These are phyloP conservation scores for Aspergillus sp. DNA, from an alignment of 2,329 filamentous ascomycete species.

Conservation along the genomic window DNA sequence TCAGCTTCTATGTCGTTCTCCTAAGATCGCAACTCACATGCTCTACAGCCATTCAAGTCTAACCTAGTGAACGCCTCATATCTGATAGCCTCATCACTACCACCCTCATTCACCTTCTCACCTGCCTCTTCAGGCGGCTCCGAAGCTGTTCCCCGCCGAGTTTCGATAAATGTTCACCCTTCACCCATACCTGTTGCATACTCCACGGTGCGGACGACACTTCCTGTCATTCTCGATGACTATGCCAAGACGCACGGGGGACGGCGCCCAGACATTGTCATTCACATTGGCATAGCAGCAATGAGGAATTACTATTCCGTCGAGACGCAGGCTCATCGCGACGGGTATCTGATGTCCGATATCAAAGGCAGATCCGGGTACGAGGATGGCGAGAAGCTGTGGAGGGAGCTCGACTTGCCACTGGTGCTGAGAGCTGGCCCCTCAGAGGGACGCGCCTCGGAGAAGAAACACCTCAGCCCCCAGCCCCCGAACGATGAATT, in stretches of 20 bases:
- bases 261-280: conserved; percentile 61
- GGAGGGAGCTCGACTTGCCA: conserved; percentile 52
- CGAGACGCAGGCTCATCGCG: conserved; percentile 69
- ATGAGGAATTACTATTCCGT: conserved; percentile 67
- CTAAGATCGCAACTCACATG: neutral
- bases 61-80: conserved; percentile 77
- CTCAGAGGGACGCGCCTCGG: conserved; percentile 9
- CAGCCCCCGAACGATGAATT: conserved; percentile 38
- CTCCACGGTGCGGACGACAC: conserved; percentile 60
- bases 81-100: conserved; percentile 72
- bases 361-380: conserved; percentile 59
- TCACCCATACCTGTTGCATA: conserved; percentile 72
- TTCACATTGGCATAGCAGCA: conserved; percentile 80
- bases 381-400: conserved; percentile 52
- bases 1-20: neutral
- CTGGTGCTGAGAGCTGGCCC: conserved; percentile 57
- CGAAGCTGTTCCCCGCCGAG: conserved; percentile 29
- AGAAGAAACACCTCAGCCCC: conserved; percentile 18
- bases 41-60: conserved; percentile 69
- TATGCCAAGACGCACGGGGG: conserved; percentile 43
- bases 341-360: conserved; percentile 70
- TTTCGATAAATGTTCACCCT: conserved; percentile 56
- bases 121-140: conserved; percentile 17
- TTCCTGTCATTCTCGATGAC: conserved; percentile 63
- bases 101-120: conserved; percentile 59